phyloP scores from a whole-genome alignment of 2,329 filamentous ascomycete genomes.

The Penicillium griseofulvum region DNA sequence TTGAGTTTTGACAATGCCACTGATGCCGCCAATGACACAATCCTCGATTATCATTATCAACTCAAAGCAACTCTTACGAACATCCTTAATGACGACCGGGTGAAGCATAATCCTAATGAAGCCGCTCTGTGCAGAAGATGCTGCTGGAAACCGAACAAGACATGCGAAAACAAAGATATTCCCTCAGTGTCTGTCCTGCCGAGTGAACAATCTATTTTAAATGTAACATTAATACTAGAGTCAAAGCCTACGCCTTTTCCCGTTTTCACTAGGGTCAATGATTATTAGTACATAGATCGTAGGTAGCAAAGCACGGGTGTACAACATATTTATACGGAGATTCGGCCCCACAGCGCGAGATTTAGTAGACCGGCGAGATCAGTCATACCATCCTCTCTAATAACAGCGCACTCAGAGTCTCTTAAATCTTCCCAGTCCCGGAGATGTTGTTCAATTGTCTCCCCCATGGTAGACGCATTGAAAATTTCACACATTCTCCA shows the following conservation, averaged over 20 bases:
- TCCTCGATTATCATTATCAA: conserved; percentile 15
- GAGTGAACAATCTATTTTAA: neutral
- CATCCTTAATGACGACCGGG: conserved; percentile 59
- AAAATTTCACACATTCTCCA: neutral
- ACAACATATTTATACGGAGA: too few species aligned
- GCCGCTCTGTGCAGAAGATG: conserved; percentile 59
- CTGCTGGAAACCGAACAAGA: conserved; percentile 62
- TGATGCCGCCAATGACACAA: neutral
- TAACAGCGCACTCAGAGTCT: neutral
- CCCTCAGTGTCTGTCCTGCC: neutral
- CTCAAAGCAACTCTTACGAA: conserved; percentile 61
- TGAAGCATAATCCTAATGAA: conserved; percentile 53
- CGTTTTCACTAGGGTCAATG: neutral
- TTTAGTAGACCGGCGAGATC: too few species aligned
- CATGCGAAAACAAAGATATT: conserved; percentile 29
- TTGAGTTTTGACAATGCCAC: neutral
- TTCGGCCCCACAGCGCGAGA: too few species aligned
- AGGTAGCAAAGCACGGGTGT: too few species aligned
- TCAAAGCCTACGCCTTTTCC: neutral
- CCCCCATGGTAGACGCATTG: neutral
- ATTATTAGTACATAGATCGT: neutral
- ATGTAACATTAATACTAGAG: neutral
- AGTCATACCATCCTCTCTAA: neutral
- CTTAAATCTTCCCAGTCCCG: neutral
- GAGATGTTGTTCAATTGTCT: neutral